Conservation (phyloP, 805 yeast genomes). For the Barnettozyma sucrosica region DNA sequence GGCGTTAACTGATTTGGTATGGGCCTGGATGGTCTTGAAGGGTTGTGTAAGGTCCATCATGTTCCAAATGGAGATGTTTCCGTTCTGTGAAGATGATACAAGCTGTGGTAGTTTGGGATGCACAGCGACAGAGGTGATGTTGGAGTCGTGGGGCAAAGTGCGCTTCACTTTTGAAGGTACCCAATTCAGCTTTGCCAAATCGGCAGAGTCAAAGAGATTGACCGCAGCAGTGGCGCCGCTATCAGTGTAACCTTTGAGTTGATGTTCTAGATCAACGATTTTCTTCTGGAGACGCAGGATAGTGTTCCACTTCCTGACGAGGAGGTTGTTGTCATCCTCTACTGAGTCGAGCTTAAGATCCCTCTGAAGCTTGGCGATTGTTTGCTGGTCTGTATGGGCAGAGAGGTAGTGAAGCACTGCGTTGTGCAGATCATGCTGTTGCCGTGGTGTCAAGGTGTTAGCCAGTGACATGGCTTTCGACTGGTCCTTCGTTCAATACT, state of each 20-base stretch:
- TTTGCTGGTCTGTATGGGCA: slow-evolving; percentile 21
- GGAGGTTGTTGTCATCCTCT: slow-evolving; percentile 27
- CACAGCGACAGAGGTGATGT: slow-evolving; percentile 56
- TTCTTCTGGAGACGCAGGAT: slow-evolving; percentile 74
- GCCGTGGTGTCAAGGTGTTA: slow-evolving; percentile 32
- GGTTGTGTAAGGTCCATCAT: slow-evolving; percentile 53
- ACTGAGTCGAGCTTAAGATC: slow-evolving; percentile 19
- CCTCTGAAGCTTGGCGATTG: slow-evolving; percentile 16
- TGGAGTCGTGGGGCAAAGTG: slow-evolving; percentile 32
- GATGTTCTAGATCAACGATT: slow-evolving; percentile 64
- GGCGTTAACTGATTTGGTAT: slow-evolving; percentile 61
- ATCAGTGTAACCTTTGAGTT: slow-evolving; percentile 28
- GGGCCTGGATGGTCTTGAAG: slow-evolving; percentile 62
- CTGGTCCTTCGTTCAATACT: too few species aligned
- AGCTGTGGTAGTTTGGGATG: slow-evolving; percentile 72
- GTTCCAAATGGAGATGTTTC: slow-evolving; percentile 71
- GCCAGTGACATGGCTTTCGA: slow-evolving; percentile 21
- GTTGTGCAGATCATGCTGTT: slow-evolving; percentile 40
- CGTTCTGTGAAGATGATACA: slow-evolving; percentile 61
- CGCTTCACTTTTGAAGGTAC: slow-evolving; percentile 22
- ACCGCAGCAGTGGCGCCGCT: slow-evolving; percentile 1
- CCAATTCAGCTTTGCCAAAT: slow-evolving; percentile 22
- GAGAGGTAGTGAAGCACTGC: slow-evolving; percentile 45
- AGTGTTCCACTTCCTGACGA: slow-evolving; percentile 84
- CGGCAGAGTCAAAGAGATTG: slow-evolving; percentile 7